Evolutionary conservation across 1,284 basidiomycete genomes (phyloP).

Genomic region (Apiotrichum sp.): DNA sequence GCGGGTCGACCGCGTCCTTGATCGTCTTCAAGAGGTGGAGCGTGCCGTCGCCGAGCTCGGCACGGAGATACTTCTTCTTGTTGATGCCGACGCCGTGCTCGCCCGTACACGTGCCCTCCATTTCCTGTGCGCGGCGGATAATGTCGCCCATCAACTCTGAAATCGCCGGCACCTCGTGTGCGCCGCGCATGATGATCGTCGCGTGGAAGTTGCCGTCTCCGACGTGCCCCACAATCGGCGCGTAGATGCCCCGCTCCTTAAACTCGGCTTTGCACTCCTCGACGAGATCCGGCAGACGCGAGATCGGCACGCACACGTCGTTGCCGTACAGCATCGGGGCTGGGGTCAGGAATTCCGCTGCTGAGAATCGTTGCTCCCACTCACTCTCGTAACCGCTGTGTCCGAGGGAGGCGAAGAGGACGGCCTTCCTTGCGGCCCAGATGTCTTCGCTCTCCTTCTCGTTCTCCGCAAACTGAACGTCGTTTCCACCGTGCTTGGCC

Average conservation of each 20-base stretch:
- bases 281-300: constrained; percentile 66
- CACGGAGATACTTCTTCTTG: constrained; percentile 57
- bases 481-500: constrained; percentile 59
- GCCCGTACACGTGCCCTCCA: constrained; percentile 53
- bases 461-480: constrained; percentile 60
- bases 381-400: constrained; percentile 15
- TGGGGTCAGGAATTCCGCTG: constrained; percentile 45
- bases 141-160: constrained; percentile 4
- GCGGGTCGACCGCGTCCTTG: constrained; percentile 65
- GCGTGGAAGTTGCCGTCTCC: constrained; percentile 62
- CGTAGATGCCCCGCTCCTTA: constrained; percentile 55
- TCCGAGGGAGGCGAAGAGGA: constrained; percentile 62
- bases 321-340: constrained; percentile 63
- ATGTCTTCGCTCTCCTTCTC: constrained; percentile 64
- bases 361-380: not conserved
- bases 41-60: constrained; percentile 68
- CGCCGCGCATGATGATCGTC: constrained; percentile 22
- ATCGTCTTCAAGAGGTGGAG: constrained; percentile 68
- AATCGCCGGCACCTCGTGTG: constrained; percentile 7
- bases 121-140: constrained; percentile 19
- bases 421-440: constrained; percentile 79
- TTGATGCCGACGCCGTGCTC: constrained; percentile 75
- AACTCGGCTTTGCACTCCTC: constrained; percentile 68
- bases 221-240: constrained; percentile 59
- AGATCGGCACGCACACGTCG: constrained; percentile 78